Percentiles rank a stretch among this genome's conserved stretches.
Conservation (phyloP, 163 green algal genomes). For the Smithsoniella earleae region DNA sequence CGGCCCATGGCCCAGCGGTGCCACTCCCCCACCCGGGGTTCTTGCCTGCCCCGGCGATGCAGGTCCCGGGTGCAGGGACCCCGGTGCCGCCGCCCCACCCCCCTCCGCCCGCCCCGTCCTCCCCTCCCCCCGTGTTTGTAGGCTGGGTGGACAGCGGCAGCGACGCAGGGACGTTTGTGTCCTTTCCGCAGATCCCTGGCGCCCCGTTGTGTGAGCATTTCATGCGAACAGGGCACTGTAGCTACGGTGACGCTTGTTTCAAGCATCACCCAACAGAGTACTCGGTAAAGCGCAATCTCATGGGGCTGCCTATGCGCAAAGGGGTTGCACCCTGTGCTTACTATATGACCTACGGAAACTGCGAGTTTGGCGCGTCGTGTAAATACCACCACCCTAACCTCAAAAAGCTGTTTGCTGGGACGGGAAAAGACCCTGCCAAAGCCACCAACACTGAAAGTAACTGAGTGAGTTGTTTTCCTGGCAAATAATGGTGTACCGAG, state of each 20-base stretch:
- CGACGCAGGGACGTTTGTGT: constrained; percentile 2
- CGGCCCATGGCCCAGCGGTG: too few species aligned
- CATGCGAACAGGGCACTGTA: constrained; percentile 74
- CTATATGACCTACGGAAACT: not conserved
- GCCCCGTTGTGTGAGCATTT: constrained; percentile 68
- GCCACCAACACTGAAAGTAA: too few species aligned
- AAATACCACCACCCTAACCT: constrained; percentile 1
- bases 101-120: not conserved
- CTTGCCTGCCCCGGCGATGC: too few species aligned
- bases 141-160: constrained; percentile 29
- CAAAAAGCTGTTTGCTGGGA: too few species aligned
- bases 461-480: too few species aligned
- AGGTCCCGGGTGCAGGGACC: too few species aligned
- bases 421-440: too few species aligned
- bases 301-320: not conserved
- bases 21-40: too few species aligned
- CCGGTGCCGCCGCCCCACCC: too few species aligned
- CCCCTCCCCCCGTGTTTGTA: not conserved
- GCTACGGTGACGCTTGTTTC: constrained; percentile 41
- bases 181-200: constrained; percentile 51
- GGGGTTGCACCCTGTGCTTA: not conserved
- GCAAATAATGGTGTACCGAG: too few species aligned
- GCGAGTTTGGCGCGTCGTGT: not conserved
- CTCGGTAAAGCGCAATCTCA: not conserved
- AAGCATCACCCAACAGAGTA: constrained; percentile 2